Conservation (phyloP, 257 asterid species). For the Nicotiana obtusifolia region DNA sequence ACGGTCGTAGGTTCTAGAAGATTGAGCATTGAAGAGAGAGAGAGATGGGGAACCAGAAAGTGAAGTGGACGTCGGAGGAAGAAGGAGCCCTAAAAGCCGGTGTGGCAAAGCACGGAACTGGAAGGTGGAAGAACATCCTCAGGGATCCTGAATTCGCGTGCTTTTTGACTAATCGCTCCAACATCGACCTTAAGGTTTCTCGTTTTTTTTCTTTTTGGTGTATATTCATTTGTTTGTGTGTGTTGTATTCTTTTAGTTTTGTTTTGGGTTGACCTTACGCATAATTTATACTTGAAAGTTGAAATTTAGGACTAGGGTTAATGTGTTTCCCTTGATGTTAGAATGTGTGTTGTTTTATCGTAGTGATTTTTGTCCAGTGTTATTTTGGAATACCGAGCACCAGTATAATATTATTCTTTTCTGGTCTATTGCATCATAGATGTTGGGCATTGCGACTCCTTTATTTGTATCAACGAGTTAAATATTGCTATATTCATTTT, state of each 20-base stretch:
- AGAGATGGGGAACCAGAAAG: slow-evolving; percentile 53
- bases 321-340: neutral
- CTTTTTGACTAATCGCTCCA: slow-evolving; percentile 38
- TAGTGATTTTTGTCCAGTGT: neutral
- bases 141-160: slow-evolving; percentile 35
- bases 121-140: slow-evolving; percentile 53
- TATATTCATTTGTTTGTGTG: neutral
- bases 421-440: neutral
- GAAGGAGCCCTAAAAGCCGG: slow-evolving; percentile 56
- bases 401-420: neutral
- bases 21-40: neutral
- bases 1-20: neutral
- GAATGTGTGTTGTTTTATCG: neutral
- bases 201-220: neutral
- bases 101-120: slow-evolving; percentile 46
- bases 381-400: neutral
- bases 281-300: neutral
- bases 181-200: slow-evolving; percentile 60
- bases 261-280: neutral
- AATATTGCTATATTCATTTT: too few relatives aligned
- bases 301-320: neutral
- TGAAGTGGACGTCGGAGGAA: slow-evolving; percentile 54
- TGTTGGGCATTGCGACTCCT: neutral
- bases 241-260: neutral
- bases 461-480: too few relatives aligned